Conservation (phyloP, 1,284 basidiomycete genomes). For the Boletus semigastroideus region DNA sequence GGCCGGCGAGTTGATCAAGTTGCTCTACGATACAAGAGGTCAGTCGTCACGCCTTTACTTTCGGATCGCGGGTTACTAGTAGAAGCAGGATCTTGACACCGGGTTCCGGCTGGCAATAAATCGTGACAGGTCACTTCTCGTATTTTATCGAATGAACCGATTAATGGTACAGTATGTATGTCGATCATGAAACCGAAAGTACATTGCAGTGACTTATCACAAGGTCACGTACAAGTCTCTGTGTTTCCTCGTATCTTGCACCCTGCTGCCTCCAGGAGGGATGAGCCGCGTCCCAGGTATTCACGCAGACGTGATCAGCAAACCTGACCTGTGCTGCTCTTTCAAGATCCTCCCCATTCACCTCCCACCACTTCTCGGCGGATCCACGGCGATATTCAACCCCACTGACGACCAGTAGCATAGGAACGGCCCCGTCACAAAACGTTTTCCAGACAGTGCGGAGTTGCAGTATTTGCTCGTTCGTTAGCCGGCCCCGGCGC, state of each 20-base stretch:
- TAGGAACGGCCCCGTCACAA: slow-evolving; percentile 18
- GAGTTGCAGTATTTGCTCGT: slow-evolving; percentile 20
- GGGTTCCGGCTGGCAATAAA: not conserved
- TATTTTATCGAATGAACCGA: not conserved
- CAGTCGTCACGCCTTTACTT: not conserved
- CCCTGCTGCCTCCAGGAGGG: slow-evolving; percentile 24
- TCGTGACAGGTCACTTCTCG: not conserved
- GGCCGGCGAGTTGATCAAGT: slow-evolving; percentile 18
- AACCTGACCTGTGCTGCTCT: slow-evolving; percentile 15
- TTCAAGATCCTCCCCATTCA: slow-evolving; percentile 19
- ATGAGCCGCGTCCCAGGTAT: slow-evolving; percentile 17
- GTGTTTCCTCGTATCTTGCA: slow-evolving; percentile 19
- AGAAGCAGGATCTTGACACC: not conserved
- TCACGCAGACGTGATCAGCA: slow-evolving; percentile 25
- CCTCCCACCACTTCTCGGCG: slow-evolving; percentile 31
- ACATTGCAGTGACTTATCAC: slow-evolving; percentile 18
- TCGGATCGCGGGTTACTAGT: slow-evolving; percentile 2
- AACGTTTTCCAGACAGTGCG: slow-evolving; percentile 20
- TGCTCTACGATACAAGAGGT: slow-evolving; percentile 12
- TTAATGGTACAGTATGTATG: not conserved
- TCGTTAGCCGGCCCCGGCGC: slow-evolving; percentile 22
- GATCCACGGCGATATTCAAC: slow-evolving; percentile 25
- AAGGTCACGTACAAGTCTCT: slow-evolving; percentile 17
- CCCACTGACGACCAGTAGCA: slow-evolving; percentile 26
- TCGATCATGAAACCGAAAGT: slow-evolving; percentile 10